phyloP scores from a whole-genome alignment of 805 yeast genomes.

The Candida hispaniensis region DNA sequence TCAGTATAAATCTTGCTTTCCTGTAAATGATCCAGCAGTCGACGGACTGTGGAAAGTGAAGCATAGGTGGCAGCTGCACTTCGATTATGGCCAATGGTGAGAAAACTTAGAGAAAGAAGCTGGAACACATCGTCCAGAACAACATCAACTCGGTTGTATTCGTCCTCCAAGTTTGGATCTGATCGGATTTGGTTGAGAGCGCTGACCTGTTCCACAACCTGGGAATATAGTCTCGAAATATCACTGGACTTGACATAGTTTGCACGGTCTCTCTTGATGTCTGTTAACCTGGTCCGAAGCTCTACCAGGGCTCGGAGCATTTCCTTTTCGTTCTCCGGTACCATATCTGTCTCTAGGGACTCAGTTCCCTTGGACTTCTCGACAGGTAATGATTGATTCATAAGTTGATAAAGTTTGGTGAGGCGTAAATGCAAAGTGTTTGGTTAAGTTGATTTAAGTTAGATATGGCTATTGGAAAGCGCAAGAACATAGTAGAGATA shows the following conservation, averaged over 20 bases:
- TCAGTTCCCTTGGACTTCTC: no score
- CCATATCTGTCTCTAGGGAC: no score
- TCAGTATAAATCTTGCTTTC: slow-evolving; percentile 76
- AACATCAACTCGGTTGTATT: slow-evolving; percentile 45
- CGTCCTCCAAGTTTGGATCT: slow-evolving; percentile 24
- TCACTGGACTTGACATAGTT: slow-evolving; percentile 29
- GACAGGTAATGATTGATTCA: no score
- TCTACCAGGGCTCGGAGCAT: slow-evolving; percentile 26
- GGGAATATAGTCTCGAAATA: slow-evolving; percentile 25
- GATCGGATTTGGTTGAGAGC: slow-evolving; percentile 27
- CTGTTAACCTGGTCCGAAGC: slow-evolving; percentile 24
- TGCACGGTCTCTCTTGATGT: slow-evolving; percentile 29
- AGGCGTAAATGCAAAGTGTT: no score
- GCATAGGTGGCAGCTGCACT: slow-evolving; percentile 93
- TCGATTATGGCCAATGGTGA: slow-evolving; percentile 84
- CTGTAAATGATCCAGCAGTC: slow-evolving; percentile 68
- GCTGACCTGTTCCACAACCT: slow-evolving; percentile 25
- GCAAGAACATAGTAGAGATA: no score
- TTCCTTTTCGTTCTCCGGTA: slow-evolving; percentile 26
- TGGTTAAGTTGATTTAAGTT: no score
- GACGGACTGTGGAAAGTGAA: slow-evolving; percentile 73
- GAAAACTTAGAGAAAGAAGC: slow-evolving; percentile 69
- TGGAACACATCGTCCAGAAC: slow-evolving; percentile 85
- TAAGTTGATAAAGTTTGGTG: no score
- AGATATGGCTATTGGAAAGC: no score